Base-by-base conservation (phyloP, 768 basidiomycete species). In the Dioszegia hungarica region DNA sequence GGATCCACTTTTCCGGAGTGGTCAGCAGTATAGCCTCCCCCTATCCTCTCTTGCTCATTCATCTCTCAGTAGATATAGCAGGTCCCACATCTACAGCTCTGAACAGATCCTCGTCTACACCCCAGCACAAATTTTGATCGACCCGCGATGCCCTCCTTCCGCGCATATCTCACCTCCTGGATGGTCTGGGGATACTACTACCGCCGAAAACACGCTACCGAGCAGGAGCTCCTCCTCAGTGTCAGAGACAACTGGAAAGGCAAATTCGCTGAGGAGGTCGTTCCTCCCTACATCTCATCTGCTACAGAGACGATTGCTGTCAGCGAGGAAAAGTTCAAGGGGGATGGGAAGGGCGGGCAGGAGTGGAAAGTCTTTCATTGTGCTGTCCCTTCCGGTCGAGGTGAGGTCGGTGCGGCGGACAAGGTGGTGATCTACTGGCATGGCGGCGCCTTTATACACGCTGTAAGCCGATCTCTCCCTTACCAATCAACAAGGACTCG, bases 401-500 rank as follows among this genome's bases (percentile, higher is more conserved):
- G n/a, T n/a, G 9, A 14, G 29, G 29, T 11, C 11, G 28, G 19
- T 10, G 25, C 43, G n/a, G 17, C 20, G 33, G 46, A 50, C 2
- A 64, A 61, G 47, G 57, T 61, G 20, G 38, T 65, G 20, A 49
- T 65, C 2, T 61, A 61, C 43, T 65, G 52, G 48, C 63, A 61
- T 40, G 63, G 63, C 20, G 63, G 63, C 24, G 63, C 60, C 14
- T 59, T 57, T 20, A 45, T 58, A 33, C 19, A 45, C 22, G 47
- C 39, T 28, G 61, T 58, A 47, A 43, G 61, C 25, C 25, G 29
- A 22, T 34, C 14, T 10, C 37, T 3, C 5, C 22, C 20, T 29
- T 20, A 34, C 4, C 17, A 31, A 5, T 12, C 15, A 3, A 5
- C 14, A 36, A 5, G 27, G 15, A 38, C n/a, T n/a, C 1, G 24